Percentiles rank a stretch among this genome's conserved stretches.
phyloP scores from a whole-genome alignment of 768 basidiomycete genomes.

The Termitomyces sp. region DNA sequence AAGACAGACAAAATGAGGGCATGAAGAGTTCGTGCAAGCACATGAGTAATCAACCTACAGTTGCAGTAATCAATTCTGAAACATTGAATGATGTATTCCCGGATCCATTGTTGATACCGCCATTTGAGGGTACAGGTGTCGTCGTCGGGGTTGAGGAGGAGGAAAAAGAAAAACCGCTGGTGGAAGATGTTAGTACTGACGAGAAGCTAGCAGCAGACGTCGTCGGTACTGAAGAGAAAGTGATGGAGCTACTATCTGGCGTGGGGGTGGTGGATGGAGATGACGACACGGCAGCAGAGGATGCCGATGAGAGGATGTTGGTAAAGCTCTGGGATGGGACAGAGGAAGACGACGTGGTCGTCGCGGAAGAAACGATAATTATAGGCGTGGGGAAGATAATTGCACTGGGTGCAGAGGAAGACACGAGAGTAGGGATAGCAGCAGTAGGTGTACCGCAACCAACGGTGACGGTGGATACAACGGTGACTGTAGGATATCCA shows the following conservation, averaged over 20 bases:
- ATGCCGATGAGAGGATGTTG: background rate
- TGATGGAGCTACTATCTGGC: conserved; percentile 1
- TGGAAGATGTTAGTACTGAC: background rate
- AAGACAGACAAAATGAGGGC: background rate
- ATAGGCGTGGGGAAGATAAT: background rate
- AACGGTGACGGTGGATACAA: conserved; percentile 25
- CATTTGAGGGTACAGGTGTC: conserved; percentile 5
- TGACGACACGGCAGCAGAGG: background rate
- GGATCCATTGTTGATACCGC: conserved; percentile 7
- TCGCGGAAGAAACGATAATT: background rate
- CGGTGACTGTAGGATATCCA: conserved; percentile 30
- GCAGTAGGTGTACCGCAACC: conserved; percentile 13
- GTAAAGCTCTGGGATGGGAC: background rate
- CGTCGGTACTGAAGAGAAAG: background rate
- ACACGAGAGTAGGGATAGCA: conserved; percentile 7
- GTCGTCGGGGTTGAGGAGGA: conserved; percentile 3
- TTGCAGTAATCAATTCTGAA: conserved; percentile 14
- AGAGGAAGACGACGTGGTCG: background rate
- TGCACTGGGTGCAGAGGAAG: background rate
- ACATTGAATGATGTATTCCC: conserved; percentile 9
- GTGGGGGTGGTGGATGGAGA: conserved; percentile 1
- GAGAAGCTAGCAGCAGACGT: background rate
- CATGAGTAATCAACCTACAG: background rate
- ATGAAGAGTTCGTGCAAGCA: background rate
- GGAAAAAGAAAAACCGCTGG: conserved; percentile 7